Percentiles rank a stretch among this genome's conserved stretches.
Conservation (phyloP, 1,284 basidiomycete species). For the Cutaneotrichosporon daszewskae region DNA sequence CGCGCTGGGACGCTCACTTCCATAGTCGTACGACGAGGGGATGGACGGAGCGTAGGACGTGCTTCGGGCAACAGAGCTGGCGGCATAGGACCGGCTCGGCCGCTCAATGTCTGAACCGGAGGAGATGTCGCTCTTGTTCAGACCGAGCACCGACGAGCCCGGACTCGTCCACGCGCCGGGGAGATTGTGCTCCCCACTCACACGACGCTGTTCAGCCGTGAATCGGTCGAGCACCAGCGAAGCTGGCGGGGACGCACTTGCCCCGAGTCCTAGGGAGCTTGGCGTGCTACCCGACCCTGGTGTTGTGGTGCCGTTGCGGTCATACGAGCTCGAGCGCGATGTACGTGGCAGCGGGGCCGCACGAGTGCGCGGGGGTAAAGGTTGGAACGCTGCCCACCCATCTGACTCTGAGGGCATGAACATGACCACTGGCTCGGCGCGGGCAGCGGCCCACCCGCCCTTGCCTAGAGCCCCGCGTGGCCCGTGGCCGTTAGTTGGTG, state of each 20-base stretch:
- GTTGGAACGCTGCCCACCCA: conserved; percentile 40
- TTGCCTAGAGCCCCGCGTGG: conserved; percentile 35
- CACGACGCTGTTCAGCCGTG: no score
- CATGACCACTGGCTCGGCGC: conserved; percentile 34
- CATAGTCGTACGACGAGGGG: conserved; percentile 1
- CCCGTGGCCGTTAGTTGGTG: no score
- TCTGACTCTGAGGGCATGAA: conserved; percentile 33
- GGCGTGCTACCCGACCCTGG: not conserved
- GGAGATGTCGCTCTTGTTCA: no score
- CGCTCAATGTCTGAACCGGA: no score
- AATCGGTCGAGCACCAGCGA: no score
- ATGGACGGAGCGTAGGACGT: not conserved
- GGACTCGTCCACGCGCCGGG: not conserved
- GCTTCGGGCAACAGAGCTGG: no score
- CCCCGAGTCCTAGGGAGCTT: no score
- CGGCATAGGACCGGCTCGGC: not conserved
- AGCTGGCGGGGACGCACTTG: no score
- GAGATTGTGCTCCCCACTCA: no score
- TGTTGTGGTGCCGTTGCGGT: not conserved
- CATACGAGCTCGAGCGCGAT: not conserved
- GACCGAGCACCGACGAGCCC: not conserved
- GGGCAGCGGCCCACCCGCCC: conserved; percentile 42
- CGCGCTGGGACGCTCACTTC: not conserved
- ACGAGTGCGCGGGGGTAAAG: conserved; percentile 26
- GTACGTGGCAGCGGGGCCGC: conserved; percentile 32